These are phyloP conservation scores for Kuraishia piskuri DNA, from an alignment of 805 yeast genomes.

Conservation along the genomic window DNA sequence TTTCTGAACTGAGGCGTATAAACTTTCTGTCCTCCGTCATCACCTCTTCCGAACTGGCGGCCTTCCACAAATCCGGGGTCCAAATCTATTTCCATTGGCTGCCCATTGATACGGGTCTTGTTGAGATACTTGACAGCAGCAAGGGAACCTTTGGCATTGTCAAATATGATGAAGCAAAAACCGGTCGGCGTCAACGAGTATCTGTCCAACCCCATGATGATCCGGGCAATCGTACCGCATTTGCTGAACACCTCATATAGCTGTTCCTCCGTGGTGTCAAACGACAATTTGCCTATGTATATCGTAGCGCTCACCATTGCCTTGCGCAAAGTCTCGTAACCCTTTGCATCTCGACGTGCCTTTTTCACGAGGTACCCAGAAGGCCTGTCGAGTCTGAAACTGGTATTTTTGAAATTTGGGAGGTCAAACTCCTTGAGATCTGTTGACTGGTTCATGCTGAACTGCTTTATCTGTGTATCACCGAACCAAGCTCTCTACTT, in stretches of 20 bases:
- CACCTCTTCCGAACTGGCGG: conserved; percentile 91
- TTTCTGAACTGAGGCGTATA: conserved; percentile 6
- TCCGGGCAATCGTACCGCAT: conserved; percentile 69
- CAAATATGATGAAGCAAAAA: conserved; percentile 85
- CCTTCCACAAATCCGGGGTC: conserved; percentile 97
- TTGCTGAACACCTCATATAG: conserved; percentile 78
- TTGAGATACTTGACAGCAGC: conserved; percentile 77
- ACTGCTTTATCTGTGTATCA: no score
- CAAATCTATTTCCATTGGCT: conserved; percentile 73
- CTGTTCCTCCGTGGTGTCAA: conserved; percentile 92
- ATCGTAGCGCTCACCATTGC: conserved; percentile 67
- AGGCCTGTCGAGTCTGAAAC: conserved; percentile 63
- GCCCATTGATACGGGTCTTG: conserved; percentile 78
- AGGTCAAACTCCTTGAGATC: conserved; percentile 37
- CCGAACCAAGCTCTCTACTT: no score
- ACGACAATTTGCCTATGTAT: conserved; percentile 86
- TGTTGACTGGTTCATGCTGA: conserved; percentile 1
- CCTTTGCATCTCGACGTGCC: conserved; percentile 44
- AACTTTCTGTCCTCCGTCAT: conserved; percentile 78
- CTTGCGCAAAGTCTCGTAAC: conserved; percentile 55
- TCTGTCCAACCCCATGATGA: conserved; percentile 92
- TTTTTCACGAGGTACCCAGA: conserved; percentile 59
- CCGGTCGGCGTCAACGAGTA: conserved; percentile 93
- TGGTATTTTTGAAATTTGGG: conserved; percentile 52
- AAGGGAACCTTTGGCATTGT: conserved; percentile 59